Base-by-base conservation (phyloP, 768 basidiomycete genomes). In the Tylopilus rubrobrunneus region DNA sequence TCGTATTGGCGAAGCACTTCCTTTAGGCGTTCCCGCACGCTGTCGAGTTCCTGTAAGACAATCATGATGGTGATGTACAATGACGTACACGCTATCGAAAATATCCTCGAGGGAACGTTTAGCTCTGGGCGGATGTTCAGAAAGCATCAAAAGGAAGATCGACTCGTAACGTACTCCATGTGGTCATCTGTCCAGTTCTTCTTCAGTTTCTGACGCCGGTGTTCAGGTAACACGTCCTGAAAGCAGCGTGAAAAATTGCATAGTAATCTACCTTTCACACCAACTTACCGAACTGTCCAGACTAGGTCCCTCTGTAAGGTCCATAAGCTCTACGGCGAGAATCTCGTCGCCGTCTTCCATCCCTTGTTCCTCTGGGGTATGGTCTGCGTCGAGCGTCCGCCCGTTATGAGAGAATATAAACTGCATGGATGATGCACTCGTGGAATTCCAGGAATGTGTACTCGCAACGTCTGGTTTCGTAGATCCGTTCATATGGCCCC, bases 291-390 rank as follows among this genome's bases (percentile, higher is more conserved):
- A 79, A 59, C 80, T 78, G 56, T 88, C 86, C 34, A 79, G 68
- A 45, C 76, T 75, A 7, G 83, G 76, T 31, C 81, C 81, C 49
- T 87, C 84, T 7, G 92, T 93, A 61, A 94, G 76, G 67, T 94
- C 92, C 89, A 92, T 89, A 69, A 94, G 71, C 73, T 94, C 92
- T 19, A 93, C 86, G 14, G 92, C 92, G 47, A 92, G 74, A 66
- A 94, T 89, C 71, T 92, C 89, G 67, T 94, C 92, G 6, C 85
- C 85, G 60, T 92, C 88, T 62, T 94, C 91, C 77, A 94, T 87
- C 6, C 87, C 88, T 45, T 84, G 80, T 61, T 93, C 90, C 66
- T 93, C 91, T 23, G 90, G 87, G 10, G 92, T 91, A 67, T 86
- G 85, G 47, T 92, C 89, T 14, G 84, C 77, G 52, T 89, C 87